Evolutionary conservation across 2,329 filamentous ascomycete genomes (phyloP), one percentile per base, ranked within the genome.

Genomic region (Fusarium vanettenii): DNA sequence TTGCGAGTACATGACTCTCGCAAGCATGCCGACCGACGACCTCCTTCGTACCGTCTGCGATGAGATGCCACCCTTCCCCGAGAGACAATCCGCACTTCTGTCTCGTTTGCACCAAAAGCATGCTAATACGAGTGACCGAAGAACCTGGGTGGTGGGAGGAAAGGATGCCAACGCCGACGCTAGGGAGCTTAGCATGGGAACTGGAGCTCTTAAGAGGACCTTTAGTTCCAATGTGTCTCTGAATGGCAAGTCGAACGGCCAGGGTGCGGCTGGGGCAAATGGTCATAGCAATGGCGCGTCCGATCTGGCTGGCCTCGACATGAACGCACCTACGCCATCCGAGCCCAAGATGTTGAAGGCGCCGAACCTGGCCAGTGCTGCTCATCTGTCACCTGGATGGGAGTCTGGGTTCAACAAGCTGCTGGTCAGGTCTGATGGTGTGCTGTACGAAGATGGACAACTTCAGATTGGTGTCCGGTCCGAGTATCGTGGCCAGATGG

Each of bases 1-100:
- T 16, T 99, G 95, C 84, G 97, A 99, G 82, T 99, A 98, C 82
- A 87, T 98, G 69, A 92, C 93, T 1, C 87, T 99, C 72, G 95
- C 95, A 20, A 95, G 90, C 37, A 89, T 97, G 81, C 93, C 95
- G 0, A 95, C 94, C 0, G 97, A 99, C 79, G 95, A 98, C 75
- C 89, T 99, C 8, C 87, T 99, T 14, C 91, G 97, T 61, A 98
- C 97, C 0, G 92, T 99, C 7, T 98, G 95, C 82, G 97, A 99
- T 78, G 97, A 99, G 82, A 99, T 99, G 97, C 97, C 97, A 3
- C 95, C 97, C 0, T 99, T 98, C 85, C 97, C 97, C 0, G 95
- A 99, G 82, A 89, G 97, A 70, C 92, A 97, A 68, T 98, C 97
- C 6, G 96, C 97, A 2, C 87, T 99, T 31, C 87, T 99, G 13